Conservation (phyloP, 768 basidiomycete genomes). For the Macrolepiota dolichaula region DNA sequence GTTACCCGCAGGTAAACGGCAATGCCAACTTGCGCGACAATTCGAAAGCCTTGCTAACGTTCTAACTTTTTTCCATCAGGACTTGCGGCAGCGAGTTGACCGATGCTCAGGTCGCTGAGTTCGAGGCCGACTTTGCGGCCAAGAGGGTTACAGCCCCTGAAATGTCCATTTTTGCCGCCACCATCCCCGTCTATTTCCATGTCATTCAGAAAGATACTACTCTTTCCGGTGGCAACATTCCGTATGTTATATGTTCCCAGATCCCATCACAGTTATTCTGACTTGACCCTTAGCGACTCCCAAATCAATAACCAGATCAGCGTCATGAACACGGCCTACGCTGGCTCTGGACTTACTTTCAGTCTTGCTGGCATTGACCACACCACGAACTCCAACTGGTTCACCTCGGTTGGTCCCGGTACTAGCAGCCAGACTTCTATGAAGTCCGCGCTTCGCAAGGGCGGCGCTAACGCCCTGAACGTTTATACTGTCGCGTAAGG, state of each 20-base stretch:
- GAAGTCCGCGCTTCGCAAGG: slow-evolving; percentile 43
- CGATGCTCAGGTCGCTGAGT: slow-evolving; percentile 28
- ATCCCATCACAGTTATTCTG: background rate
- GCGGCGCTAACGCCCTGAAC: slow-evolving; percentile 39
- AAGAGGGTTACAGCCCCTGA: slow-evolving; percentile 26
- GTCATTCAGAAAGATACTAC: slow-evolving; percentile 28
- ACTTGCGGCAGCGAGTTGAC: slow-evolving; percentile 36
- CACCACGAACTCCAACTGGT: slow-evolving; percentile 45
- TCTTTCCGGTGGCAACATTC: slow-evolving; percentile 34
- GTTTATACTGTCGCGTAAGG: slow-evolving; percentile 49
- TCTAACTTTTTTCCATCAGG: slow-evolving; percentile 16
- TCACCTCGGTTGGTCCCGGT: slow-evolving; percentile 36
- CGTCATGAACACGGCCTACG: slow-evolving; percentile 40
- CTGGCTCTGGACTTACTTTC: slow-evolving; percentile 34
- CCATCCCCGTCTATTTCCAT: slow-evolving; percentile 27
- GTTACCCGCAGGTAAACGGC: background rate
- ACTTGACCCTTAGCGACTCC: slow-evolving; percentile 24
- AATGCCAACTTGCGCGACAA: background rate
- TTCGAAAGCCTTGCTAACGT: background rate
- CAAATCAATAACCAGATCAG: slow-evolving; percentile 34
- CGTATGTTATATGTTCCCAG: slow-evolving; percentile 23
- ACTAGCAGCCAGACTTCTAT: slow-evolving; percentile 39
- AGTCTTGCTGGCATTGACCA: slow-evolving; percentile 34
- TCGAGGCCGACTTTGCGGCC: slow-evolving; percentile 39
- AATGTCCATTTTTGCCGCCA: slow-evolving; percentile 2